These are phyloP conservation scores for Hymenoscyphus salicellus DNA, from an alignment of 2,329 filamentous ascomycete species.

Conservation along the genomic window DNA sequence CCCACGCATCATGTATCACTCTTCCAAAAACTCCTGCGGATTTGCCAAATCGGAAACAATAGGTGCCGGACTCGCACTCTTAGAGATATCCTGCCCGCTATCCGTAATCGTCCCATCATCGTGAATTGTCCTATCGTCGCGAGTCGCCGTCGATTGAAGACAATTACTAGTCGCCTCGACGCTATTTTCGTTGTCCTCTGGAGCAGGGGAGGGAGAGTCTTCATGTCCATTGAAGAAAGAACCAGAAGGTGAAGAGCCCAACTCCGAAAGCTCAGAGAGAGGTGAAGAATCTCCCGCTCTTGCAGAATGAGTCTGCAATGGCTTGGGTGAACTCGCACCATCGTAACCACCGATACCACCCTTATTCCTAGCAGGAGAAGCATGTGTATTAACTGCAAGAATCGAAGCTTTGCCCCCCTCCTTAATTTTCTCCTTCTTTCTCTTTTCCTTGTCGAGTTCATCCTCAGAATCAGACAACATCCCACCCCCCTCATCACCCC, in stretches of 20 bases:
- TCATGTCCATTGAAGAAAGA: neutral
- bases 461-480: conserved; percentile 4
- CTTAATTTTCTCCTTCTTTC: neutral
- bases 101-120: neutral
- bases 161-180: neutral
- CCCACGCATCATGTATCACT: neutral
- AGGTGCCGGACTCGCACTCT: neutral
- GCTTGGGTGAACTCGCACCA: neutral
- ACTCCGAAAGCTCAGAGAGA: neutral
- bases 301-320: neutral
- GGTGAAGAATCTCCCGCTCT: neutral
- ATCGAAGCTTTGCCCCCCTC: neutral
- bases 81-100: neutral
- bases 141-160: neutral
- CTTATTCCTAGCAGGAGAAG: neutral
- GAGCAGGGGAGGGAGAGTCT: neutral
- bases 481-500: conserved; percentile 18
- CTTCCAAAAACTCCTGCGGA: neutral
- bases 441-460: neutral
- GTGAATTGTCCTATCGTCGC: neutral
- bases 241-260: neutral
- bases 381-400: neutral
- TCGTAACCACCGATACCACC: neutral
- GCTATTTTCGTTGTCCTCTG: neutral
- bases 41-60: neutral